These are phyloP conservation scores for Saturnispora diversa DNA, from an alignment of 805 yeast species.

Conservation along the genomic window DNA sequence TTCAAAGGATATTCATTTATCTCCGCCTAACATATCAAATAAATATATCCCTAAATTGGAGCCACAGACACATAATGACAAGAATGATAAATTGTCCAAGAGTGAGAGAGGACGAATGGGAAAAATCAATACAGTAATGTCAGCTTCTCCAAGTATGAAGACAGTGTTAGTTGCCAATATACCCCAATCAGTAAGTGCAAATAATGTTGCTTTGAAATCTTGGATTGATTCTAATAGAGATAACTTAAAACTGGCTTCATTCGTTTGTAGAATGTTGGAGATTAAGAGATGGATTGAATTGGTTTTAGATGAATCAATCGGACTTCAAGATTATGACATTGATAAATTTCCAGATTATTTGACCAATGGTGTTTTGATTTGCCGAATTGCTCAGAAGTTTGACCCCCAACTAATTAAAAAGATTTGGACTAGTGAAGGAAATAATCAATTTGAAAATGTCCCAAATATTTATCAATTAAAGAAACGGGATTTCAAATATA, in stretches of 20 bases:
- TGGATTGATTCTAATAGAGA: slow-evolving; percentile 28
- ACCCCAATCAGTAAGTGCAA: slow-evolving; percentile 4
- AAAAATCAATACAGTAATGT: slow-evolving; percentile 28
- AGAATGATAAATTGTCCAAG: slow-evolving; percentile 17
- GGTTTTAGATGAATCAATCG: slow-evolving; percentile 22
- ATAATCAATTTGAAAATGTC: slow-evolving; percentile 14
- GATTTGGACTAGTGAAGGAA: slow-evolving; percentile 40
- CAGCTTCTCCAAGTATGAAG: slow-evolving; percentile 32
- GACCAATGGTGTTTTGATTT: slow-evolving; percentile 79
- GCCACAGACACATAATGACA: slow-evolving; percentile 6
- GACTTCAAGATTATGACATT: slow-evolving; percentile 31
- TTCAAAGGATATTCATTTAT: slow-evolving; percentile 5
- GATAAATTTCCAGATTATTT: slow-evolving; percentile 52
- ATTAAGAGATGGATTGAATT: slow-evolving; percentile 43
- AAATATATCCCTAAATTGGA: slow-evolving; percentile 1
- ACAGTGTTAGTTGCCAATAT: slow-evolving; percentile 9
- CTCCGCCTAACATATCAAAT: slow-evolving; percentile 13
- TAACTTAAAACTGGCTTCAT: slow-evolving; percentile 33
- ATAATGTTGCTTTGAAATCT: slow-evolving; percentile 9
- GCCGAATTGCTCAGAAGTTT: slow-evolving; percentile 65
- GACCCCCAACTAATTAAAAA: slow-evolving; percentile 55
- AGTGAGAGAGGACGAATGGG: slow-evolving; percentile 28
- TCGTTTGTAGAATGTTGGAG: slow-evolving; percentile 45
- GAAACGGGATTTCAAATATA: slow-evolving; percentile 64
- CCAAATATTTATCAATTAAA: slow-evolving; percentile 32